Evolutionary conservation across 352 stramenopile genomes (phyloP), one percentile per base, ranked within the genome.

Genomic region (Poterioochromonas sp.): DNA sequence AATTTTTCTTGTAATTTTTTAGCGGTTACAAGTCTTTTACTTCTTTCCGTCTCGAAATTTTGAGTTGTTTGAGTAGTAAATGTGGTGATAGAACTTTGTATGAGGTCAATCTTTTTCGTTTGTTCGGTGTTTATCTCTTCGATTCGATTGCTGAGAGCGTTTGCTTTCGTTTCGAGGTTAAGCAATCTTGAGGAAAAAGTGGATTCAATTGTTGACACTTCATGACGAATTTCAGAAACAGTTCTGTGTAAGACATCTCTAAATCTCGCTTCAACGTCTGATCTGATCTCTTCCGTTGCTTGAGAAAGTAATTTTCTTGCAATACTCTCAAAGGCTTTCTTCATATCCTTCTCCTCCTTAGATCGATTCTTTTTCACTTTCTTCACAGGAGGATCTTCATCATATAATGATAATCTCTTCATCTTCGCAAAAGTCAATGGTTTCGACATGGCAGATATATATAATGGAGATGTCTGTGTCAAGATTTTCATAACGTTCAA

Each of bases 341-440:
- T 68, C 12, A 26, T 35, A 29, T 68, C 58, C 26, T 68, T 68
- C 58, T 68, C 58, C 29, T 68, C 58, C 8, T 68, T 68, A 11
- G 29, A 12, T 39, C 29, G 5, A 15, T 5, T 68, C 26, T 35
- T 68, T n/a, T n/a, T n/a, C n/a, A n/a, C n/a, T n/a, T n/a, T n/a
- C n/a, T n/a, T n/a, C n/a, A n/a, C n/a, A n/a, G n/a, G n/a, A n/a
- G n/a, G n/a, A n/a, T n/a, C n/a, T n/a, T n/a, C n/a, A n/a, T n/a
- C n/a, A n/a, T n/a, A n/a, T n/a, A n/a, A n/a, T n/a, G n/a, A n/a
- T n/a, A n/a, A n/a, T n/a, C n/a, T n/a, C n/a, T n/a, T n/a, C n/a
- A n/a, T n/a, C n/a, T n/a, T n/a, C n/a, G n/a, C n/a, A n/a, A n/a
- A n/a, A n/a, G n/a, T n/a, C n/a, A n/a, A n/a, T n/a, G n/a, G n/a